A percentile compares a stretch with the other conserved stretches of the same genome.
These are phyloP conservation scores for Nitzschia inconspicua DNA, from an alignment of 108 stramenopile genomes.

Conservation along the genomic window DNA sequence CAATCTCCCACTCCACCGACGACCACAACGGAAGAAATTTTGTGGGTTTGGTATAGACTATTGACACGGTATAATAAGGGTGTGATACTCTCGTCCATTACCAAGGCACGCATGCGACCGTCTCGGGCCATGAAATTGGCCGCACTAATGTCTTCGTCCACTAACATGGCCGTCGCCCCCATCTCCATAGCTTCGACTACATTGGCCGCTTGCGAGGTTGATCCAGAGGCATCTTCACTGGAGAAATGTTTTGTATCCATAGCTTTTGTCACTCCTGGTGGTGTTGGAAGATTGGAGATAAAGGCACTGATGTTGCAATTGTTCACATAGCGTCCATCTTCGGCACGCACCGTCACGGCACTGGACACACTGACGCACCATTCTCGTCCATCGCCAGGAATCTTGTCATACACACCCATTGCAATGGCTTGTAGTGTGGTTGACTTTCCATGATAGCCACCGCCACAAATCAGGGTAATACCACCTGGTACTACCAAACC, in stretches of 20 bases:
- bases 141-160: constrained; percentile 97
- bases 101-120: constrained; percentile 91
- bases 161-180: constrained; percentile 81
- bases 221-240: constrained; percentile 88
- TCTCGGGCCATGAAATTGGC: constrained; percentile 96
- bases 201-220: constrained; percentile 93
- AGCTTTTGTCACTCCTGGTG: constrained; percentile 39
- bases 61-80: constrained; percentile 89
- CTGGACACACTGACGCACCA: constrained; percentile 72
- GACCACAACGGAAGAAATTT: constrained; percentile 86
- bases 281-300: constrained; percentile 88
- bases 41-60: constrained; percentile 70
- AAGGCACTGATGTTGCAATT: constrained; percentile 86
- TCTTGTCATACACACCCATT: constrained; percentile 90
- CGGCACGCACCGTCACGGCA: constrained; percentile 91
- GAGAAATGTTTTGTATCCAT: constrained; percentile 74
- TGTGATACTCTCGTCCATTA: constrained; percentile 94
- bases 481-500: constrained; percentile 94
- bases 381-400: constrained; percentile 96
- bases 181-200: constrained; percentile 90
- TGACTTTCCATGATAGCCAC: constrained; percentile 98
- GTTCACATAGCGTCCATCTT: constrained; percentile 89
- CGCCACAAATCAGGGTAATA: constrained; percentile 93
- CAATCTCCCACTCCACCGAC: constrained; percentile 95
- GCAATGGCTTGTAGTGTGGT: constrained; percentile 89